Evolutionary conservation across 352 stramenopile genomes (phyloP).

Genomic region (Phytophthora pini): DNA sequence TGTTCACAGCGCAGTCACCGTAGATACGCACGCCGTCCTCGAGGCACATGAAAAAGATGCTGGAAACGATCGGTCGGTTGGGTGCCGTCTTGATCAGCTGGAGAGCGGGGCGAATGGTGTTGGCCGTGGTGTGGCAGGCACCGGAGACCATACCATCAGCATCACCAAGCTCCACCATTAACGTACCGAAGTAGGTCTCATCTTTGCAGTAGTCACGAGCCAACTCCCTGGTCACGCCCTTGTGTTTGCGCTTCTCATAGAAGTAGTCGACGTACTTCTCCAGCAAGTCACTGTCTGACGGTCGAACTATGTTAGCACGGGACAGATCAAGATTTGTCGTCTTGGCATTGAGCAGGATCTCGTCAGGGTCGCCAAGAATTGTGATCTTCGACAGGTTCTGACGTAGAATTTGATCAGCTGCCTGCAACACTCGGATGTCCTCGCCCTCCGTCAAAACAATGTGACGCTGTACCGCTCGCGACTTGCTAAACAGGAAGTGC

Average conservation of each 20-base stretch:
- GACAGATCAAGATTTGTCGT: slow-evolving; percentile 68
- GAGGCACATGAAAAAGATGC: slow-evolving; percentile 90
- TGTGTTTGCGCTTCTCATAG: slow-evolving; percentile 86
- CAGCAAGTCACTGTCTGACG: slow-evolving; percentile 51
- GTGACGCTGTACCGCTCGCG: slow-evolving; percentile 68
- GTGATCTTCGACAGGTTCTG: slow-evolving; percentile 75
- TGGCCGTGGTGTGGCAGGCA: slow-evolving; percentile 83
- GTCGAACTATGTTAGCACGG: slow-evolving; percentile 64
- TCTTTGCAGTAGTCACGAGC: slow-evolving; percentile 59
- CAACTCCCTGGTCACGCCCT: slow-evolving; percentile 68
- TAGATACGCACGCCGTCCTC: slow-evolving; percentile 84
- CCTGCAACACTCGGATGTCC: slow-evolving; percentile 83
- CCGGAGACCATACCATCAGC: slow-evolving; percentile 89
- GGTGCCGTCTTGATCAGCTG: slow-evolving; percentile 89
- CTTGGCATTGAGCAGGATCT: slow-evolving; percentile 72
- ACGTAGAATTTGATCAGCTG: slow-evolving; percentile 74
- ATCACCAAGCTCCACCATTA: slow-evolving; percentile 86
- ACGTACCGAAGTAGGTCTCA: slow-evolving; percentile 85
- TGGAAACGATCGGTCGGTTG: slow-evolving; percentile 77
- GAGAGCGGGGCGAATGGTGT: slow-evolving; percentile 89
- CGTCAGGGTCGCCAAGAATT: slow-evolving; percentile 78
- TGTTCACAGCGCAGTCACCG: slow-evolving; percentile 89
- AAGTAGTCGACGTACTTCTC: slow-evolving; percentile 67
- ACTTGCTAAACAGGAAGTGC: slow-evolving; percentile 85
- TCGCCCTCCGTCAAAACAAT: slow-evolving; percentile 88